A percentile compares a stretch with the other conserved stretches of the same genome.
phyloP scores from a whole-genome alignment of 495 filamentous ascomycete species.

The Bombardia bombarda region DNA sequence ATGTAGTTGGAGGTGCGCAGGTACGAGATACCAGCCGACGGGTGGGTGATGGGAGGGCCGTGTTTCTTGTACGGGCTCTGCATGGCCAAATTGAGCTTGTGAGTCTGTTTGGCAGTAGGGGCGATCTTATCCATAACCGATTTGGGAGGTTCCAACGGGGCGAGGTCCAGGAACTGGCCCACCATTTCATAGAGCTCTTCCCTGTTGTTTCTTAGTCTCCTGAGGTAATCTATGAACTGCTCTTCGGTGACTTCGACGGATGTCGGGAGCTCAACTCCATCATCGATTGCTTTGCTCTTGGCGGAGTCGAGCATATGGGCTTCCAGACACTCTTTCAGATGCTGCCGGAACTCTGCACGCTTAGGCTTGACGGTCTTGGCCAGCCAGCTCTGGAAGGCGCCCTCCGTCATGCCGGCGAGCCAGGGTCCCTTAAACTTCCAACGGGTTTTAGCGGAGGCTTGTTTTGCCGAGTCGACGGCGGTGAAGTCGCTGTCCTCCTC shows the following conservation, averaged over 20 bases:
- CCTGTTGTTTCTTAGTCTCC: slow-evolving; percentile 46
- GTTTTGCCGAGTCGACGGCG: slow-evolving; percentile 21
- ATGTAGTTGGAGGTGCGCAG: slow-evolving; percentile 60
- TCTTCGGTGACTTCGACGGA: slow-evolving; percentile 43
- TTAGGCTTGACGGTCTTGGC: slow-evolving; percentile 50
- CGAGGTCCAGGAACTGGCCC: slow-evolving; percentile 48
- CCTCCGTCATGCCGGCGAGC: slow-evolving; percentile 65
- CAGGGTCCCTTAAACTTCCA: slow-evolving; percentile 81
- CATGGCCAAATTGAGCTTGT: slow-evolving; percentile 9
- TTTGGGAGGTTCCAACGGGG: slow-evolving; percentile 24
- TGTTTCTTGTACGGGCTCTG: slow-evolving; percentile 43
- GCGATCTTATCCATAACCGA: not conserved
- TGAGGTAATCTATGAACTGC: slow-evolving; percentile 53
- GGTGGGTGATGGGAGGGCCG: slow-evolving; percentile 79
- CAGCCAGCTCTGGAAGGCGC: slow-evolving; percentile 62
- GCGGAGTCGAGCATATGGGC: slow-evolving; percentile 35
- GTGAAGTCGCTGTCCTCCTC: slow-evolving; percentile 48
- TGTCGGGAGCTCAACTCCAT: slow-evolving; percentile 28
- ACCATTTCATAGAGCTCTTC: slow-evolving; percentile 39
- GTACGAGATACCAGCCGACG: slow-evolving; percentile 85
- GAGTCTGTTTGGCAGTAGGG: not conserved
- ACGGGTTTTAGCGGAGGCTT: slow-evolving; percentile 26
- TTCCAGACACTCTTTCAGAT: slow-evolving; percentile 43
- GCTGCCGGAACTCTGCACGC: slow-evolving; percentile 54
- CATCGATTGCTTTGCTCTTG: slow-evolving; percentile 37